Evolutionary conservation across 345 rosid genomes (phyloP), one percentile per base, ranked within the genome.

Genomic region (Anastatica hierochuntica): DNA sequence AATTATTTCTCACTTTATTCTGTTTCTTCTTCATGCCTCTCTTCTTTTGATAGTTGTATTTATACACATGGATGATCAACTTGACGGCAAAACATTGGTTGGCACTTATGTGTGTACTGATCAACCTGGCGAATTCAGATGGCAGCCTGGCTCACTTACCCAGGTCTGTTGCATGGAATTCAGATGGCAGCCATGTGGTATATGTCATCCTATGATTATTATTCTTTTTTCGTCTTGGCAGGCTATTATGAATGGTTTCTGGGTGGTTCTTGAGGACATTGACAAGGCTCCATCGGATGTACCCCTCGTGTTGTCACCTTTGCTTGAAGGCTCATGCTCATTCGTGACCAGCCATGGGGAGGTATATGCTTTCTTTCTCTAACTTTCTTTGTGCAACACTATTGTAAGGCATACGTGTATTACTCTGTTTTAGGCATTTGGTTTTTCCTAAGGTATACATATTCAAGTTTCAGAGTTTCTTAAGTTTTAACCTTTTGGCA

Each of bases 21-120:
- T 67, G 53, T 41, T 24, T 48, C 26, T 34, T 38, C n/a, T 38
- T 14, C 15, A 7, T 21, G 29, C 12, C 58, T 42, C 17, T 30
- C 26, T 29, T 10, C 29, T 14, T 20, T 50, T 27, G 29, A 24
- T 62, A 85, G 95, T 80, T 56, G 66, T 92, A 18, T 81, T 68
- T 58, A 83, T 92, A 71, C 88, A 84, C 73, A 84, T 88, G 98
- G 96, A 92, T 66, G 98, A 92, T 62, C 96, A 92, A 82, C 76
- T 92, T 66, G 98, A 92, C 59, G 96, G 95, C 14, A 88, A 84
- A 74, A 88, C 94, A 12, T 68, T 92, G 78, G 68, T 88, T 62
- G 98, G 98, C 42, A 83, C 79, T 62, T 92, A 83, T 65, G 96
- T 84, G 44, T 92, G 92, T 73, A 72, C 90, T 46, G 96, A 92